Percentiles rank a stretch among this genome's conserved stretches.
Conservation (phyloP, 2,329 filamentous ascomycete genomes). For the Trichoderma sp. region DNA sequence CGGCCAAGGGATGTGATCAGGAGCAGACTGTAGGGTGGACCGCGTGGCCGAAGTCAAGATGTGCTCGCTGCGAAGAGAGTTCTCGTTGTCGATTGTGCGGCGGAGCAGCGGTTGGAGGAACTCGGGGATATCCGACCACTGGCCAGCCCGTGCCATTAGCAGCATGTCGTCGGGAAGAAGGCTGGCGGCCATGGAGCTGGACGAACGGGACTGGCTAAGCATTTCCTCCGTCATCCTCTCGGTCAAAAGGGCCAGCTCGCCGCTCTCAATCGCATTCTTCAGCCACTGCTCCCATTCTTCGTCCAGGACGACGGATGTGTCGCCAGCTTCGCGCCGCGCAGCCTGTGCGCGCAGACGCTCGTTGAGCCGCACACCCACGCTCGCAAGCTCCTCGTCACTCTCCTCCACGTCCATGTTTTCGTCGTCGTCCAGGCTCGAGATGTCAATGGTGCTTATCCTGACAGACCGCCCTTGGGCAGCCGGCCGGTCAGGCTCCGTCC, state of each 20-base stretch:
- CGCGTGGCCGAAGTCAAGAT: slow-evolving; percentile 11
- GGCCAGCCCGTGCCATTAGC: slow-evolving; percentile 52
- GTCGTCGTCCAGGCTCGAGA: slow-evolving; percentile 24
- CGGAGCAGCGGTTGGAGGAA: slow-evolving; percentile 53
- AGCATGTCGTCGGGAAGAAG: slow-evolving; percentile 53
- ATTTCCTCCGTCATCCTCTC: slow-evolving; percentile 41
- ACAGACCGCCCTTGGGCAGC: slow-evolving; percentile 16
- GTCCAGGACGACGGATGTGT: slow-evolving; percentile 58
- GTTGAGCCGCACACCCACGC: slow-evolving; percentile 61
- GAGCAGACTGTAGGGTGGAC: neutral
- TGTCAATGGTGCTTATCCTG: slow-evolving; percentile 12
- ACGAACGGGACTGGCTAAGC: slow-evolving; percentile 31
- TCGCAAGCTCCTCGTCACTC: slow-evolving; percentile 50
- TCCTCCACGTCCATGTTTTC: slow-evolving; percentile 47
- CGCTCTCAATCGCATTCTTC: slow-evolving; percentile 66
- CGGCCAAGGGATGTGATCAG: slow-evolving; percentile 20
- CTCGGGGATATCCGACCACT: slow-evolving; percentile 58
- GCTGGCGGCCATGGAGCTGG: slow-evolving; percentile 30
- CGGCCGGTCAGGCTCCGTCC: slow-evolving; percentile 37
- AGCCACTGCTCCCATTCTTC: slow-evolving; percentile 74
- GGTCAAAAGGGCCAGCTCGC: slow-evolving; percentile 49
- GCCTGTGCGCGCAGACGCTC: slow-evolving; percentile 63
- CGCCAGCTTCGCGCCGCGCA: slow-evolving; percentile 60
- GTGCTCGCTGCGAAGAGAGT: slow-evolving; percentile 19
- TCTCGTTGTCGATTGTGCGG: slow-evolving; percentile 43